Evolutionary conservation across 805 yeast species (phyloP).

Genomic region (Saturnispora silvae): DNA sequence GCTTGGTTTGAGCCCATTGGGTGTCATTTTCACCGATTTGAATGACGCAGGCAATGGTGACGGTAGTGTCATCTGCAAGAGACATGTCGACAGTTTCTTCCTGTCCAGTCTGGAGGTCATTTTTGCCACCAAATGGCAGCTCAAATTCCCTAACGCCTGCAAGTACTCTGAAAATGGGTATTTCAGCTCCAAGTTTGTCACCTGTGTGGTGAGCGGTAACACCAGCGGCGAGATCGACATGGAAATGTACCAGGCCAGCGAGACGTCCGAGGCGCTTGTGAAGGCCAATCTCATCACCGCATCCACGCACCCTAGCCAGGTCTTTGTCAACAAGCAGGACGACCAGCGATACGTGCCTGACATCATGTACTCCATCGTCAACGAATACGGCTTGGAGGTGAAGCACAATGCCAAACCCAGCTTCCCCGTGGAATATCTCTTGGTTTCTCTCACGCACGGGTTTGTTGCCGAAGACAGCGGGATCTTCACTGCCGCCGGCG

Average conservation of each 20-base stretch:
- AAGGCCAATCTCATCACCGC: conserved; percentile 79
- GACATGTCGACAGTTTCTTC: conserved; percentile 88
- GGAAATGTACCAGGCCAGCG: conserved; percentile 79
- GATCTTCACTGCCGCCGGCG: background rate
- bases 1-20: conserved; percentile 64
- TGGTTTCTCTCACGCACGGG: conserved; percentile 86
- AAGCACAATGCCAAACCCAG: conserved; percentile 83
- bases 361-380: conserved; percentile 69
- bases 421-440: conserved; percentile 81
- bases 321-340: conserved; percentile 68
- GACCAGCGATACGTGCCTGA: conserved; percentile 86
- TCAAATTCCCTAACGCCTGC: conserved; percentile 48
- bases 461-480: conserved; percentile 52
- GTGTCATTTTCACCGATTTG: conserved; percentile 82
- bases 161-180: conserved; percentile 48
- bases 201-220: conserved; percentile 92
- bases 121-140: conserved; percentile 76
- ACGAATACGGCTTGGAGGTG: conserved; percentile 85
- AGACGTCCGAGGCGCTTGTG: conserved; percentile 78
- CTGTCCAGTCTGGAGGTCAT: conserved; percentile 77
- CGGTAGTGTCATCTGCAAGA: conserved; percentile 83
- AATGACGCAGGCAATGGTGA: conserved; percentile 78
- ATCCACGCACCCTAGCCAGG: conserved; percentile 82
- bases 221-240: conserved; percentile 81
- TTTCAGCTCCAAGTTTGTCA: conserved; percentile 84